Conservation (phyloP, 306 rosid genomes). For the Lotus japonicus region DNA sequence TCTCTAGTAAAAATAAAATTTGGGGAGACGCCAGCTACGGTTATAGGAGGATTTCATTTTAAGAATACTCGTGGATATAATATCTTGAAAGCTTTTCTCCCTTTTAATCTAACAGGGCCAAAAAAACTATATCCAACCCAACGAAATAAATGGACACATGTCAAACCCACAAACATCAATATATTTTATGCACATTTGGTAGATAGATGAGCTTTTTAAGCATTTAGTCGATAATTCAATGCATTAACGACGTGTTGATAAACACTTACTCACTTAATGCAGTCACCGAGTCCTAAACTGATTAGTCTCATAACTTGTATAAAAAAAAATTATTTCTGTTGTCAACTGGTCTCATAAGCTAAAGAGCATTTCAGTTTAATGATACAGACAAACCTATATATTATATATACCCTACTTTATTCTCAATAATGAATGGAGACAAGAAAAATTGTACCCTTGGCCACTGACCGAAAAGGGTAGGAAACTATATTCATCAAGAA, state of each 20-base stretch:
- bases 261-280: too few species aligned
- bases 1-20: background rate
- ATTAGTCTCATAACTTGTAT: too few species aligned
- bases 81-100: background rate
- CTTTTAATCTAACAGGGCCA: background rate
- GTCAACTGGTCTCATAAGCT: background rate
- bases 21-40: too few species aligned
- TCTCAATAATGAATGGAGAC: background rate
- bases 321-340: too few species aligned
- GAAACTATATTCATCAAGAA: background rate
- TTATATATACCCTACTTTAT: background rate
- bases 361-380: background rate
- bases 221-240: too few species aligned
- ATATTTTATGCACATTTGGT: too few species aligned
- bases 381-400: background rate
- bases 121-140: background rate
- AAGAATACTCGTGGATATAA: background rate
- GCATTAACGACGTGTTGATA: too few species aligned
- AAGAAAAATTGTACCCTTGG: conserved; percentile 20
- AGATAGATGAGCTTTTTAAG: too few species aligned
- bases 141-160: background rate
- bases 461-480: background rate
- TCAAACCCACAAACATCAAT: background rate
- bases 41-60: background rate
- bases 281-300: too few species aligned